A percentile compares a stretch with the other conserved stretches of the same genome.
phyloP scores from a whole-genome alignment of 2,329 filamentous ascomycete species.

The Arthrobotrys iridis region DNA sequence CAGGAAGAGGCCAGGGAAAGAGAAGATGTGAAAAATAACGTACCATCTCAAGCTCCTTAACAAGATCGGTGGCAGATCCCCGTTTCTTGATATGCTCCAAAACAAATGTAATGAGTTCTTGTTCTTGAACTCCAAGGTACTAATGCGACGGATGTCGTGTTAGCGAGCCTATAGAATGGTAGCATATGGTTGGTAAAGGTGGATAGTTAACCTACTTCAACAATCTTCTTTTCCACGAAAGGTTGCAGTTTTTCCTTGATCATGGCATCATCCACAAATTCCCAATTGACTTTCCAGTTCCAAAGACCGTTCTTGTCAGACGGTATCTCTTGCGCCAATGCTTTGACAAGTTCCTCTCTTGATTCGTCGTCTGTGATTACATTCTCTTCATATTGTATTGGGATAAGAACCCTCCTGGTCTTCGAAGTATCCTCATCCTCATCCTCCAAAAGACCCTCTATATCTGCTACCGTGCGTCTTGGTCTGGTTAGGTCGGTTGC shows the following conservation, averaged over 20 bases:
- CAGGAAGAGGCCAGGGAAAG: constrained; percentile 12
- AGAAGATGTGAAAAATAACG: constrained; percentile 64
- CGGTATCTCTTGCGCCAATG: constrained; percentile 89
- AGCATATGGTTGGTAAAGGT: neutral
- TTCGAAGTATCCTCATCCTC: constrained; percentile 81
- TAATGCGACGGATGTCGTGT: neutral
- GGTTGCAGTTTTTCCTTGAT: constrained; percentile 87
- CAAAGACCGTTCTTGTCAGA: constrained; percentile 85
- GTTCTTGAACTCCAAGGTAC: constrained; percentile 93
- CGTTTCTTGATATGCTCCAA: constrained; percentile 83
- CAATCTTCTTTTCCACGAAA: constrained; percentile 97
- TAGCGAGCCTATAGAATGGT: neutral
- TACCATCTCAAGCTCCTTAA: constrained; percentile 85
- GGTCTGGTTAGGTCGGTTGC: constrained; percentile 65
- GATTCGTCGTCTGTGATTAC: constrained; percentile 85
- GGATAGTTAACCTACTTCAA: constrained; percentile 67
- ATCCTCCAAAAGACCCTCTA: constrained; percentile 93
- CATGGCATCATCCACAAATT: constrained; percentile 82
- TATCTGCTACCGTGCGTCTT: constrained; percentile 86
- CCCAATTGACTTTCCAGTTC: constrained; percentile 93
- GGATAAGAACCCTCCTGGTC: constrained; percentile 78
- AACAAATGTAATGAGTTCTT: constrained; percentile 91
- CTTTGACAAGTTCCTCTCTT: constrained; percentile 75
- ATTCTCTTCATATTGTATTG: constrained; percentile 81
- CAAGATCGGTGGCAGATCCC: constrained; percentile 78